Base-by-base conservation (phyloP, 306 rosid species). In the Fagus sylvatica region DNA sequence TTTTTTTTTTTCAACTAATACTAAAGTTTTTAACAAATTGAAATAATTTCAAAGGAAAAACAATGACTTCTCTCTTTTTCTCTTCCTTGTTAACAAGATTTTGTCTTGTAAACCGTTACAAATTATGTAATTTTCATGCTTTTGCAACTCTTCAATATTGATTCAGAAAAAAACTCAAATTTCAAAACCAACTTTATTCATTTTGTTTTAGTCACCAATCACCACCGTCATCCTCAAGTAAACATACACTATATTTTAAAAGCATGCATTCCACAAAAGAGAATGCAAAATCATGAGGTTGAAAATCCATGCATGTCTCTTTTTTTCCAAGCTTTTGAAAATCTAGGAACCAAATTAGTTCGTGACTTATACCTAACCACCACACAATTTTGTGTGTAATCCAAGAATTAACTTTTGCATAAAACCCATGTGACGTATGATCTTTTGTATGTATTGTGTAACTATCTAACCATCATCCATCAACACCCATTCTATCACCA, bases 401-500 rank as follows among this genome's bases (percentile, higher is more conserved):
- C 66, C 81, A 82, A 82, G 30, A 0, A 36, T 57, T 13, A 4
- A 56, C 57, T 30, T 77, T 77, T 64, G 5, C 51, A 11, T 3
- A 1, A 1, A 5, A 9, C 59, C 30, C 5, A 4, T 7, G 19
- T 74, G 74, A 60, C 76, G 82, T 53, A 22, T 4, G 11, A 19
- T 32, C 34, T 12, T 46, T 2, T 4, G 55, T 34, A 59, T 16
- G 69, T 19, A 56, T 16, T 61, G n/a, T 77, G 77, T 78, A 36
- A 34, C 4, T 36, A 19, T 72, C 1, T 1, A 3, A 4, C 28
- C 33, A 49, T 1, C 34, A 8, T 4, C 15, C 30, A 13, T 16
- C 33, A 57, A 0, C 10, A 2, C 12, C 5, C 66, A 28, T 59
- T 22, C n/a, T 17, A 10, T 37, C 28, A 67, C 5, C 30, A 41